Conservation (phyloP, 345 rosid genomes). For the Carallia brachiata region DNA sequence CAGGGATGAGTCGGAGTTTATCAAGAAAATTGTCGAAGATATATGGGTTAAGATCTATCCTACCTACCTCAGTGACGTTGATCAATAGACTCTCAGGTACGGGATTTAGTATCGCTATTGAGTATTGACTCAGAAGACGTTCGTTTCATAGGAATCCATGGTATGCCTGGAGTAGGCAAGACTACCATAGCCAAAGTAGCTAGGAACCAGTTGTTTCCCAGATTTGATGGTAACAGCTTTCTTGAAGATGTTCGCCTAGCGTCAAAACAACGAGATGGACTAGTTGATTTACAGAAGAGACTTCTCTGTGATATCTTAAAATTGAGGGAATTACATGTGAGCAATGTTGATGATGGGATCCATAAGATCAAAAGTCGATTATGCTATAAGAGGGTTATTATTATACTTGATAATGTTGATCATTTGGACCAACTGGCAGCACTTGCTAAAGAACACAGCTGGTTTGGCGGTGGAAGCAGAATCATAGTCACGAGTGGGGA, state of each 20-base stretch:
- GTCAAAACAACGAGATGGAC: not conserved
- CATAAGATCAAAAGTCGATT: constrained; percentile 8
- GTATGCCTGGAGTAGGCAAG: constrained; percentile 11
- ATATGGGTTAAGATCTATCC: not conserved
- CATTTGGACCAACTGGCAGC: constrained; percentile 1
- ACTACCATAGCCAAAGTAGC: constrained; percentile 11
- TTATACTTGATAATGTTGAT: constrained; percentile 12
- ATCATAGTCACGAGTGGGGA: constrained; percentile 3
- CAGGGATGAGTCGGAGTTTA: not conserved
- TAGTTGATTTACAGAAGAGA: not conserved
- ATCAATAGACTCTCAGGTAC: not conserved
- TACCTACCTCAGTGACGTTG: not conserved
- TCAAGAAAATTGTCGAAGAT: not conserved
- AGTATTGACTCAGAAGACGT: not conserved
- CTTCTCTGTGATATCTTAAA: not conserved
- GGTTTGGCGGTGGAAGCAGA: constrained; percentile 5
- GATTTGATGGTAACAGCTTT: not conserved
- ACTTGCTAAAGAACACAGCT: not conserved
- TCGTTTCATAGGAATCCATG: not conserved
- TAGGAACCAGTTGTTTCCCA: not conserved
- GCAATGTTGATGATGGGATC: not conserved
- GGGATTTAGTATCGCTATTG: not conserved
- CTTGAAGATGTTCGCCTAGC: not conserved
- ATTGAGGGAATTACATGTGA: not conserved
- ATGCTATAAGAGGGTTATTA: constrained; percentile 1